Base-by-base conservation (phyloP, 2,329 filamentous ascomycete species). In the Bipolaris oryzae region DNA sequence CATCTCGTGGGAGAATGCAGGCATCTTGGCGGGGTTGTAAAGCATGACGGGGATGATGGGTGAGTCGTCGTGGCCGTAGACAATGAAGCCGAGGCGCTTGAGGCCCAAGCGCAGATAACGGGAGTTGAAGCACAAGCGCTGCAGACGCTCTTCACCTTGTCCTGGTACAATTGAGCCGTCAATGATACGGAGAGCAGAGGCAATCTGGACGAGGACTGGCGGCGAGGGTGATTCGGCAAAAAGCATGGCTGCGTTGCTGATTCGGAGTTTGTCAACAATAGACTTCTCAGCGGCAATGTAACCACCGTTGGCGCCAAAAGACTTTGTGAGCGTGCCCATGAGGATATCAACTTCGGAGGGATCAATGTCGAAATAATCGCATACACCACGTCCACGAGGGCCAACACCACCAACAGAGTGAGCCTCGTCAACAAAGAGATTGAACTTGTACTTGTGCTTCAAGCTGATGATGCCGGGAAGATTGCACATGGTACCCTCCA, bases 401-500 rank as follows among this genome's bases (percentile, higher is more conserved):
- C 95, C 95, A 45, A 98, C 85, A 55, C 95, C 95, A 68, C 95
- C 95, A 58, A 99, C 86, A 11, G 93, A 97, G 81, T 99, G 95
- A 34, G 95, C 95, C 79, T 99, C 95, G 70, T 99, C 95, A 58
- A 99, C 84, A 72, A 96, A 99, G 2, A 99, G 85, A 73, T 92
- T 86, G 80, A 96, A 99, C 82, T 96, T 98, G 87, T 99, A 99
- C 78, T 91, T 92, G 75, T 89, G 89, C 85, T 96, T 97, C 64
- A 99, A 84, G 48, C 84, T 85, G 56, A 99, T 80, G 48, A 99
- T 82, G 59, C 91, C 91, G 1, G 95, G 95, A n/a, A 99, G 85
- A 75, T 99, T 95, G 78, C 91, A 95, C 91, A 99, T 96, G 64
- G 93, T 97, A 46, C 95, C 95, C 80, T 99, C 95, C 95, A 99